These are phyloP conservation scores for Caryopteris hybrid DNA, from an alignment of 305 asterid genomes.

Conservation along the genomic window DNA sequence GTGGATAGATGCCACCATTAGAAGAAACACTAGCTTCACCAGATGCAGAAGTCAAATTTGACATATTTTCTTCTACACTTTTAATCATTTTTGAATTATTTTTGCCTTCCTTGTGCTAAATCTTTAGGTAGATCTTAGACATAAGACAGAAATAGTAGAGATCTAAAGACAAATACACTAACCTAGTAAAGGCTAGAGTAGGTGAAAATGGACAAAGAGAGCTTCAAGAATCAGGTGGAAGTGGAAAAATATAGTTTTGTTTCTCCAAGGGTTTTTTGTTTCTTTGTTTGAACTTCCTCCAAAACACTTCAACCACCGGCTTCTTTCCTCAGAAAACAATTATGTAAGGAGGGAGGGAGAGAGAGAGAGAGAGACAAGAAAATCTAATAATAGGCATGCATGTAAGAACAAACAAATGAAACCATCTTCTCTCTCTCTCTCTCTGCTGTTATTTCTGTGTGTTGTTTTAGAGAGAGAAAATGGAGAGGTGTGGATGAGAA, in stretches of 20 bases:
- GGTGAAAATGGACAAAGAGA: conserved; percentile 45
- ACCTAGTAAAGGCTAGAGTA: conserved; percentile 37
- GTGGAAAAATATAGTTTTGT: background rate
- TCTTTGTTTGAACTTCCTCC: conserved; percentile 47
- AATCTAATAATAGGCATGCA: conserved; percentile 49
- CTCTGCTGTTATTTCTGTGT: too few species aligned
- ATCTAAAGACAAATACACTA: conserved; percentile 42
- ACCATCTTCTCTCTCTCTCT: conserved; percentile 23
- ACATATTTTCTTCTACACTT: conserved; percentile 54
- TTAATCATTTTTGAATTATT: conserved; percentile 37
- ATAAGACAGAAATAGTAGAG: conserved; percentile 21
- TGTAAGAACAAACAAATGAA: conserved; percentile 43
- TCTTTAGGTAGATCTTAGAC: conserved; percentile 15
- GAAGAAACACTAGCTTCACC: conserved; percentile 69
- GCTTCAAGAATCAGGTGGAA: conserved; percentile 22
- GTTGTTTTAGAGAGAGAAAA: conserved; percentile 20
- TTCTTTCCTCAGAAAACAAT: conserved; percentile 24
- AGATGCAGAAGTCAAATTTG: conserved; percentile 71
- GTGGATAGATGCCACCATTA: conserved; percentile 26
- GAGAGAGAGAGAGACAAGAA: conserved; percentile 37
- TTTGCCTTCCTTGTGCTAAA: too few species aligned
- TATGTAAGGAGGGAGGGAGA: conserved; percentile 12
- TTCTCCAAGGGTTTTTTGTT: conserved; percentile 9
- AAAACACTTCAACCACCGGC: conserved; percentile 24
- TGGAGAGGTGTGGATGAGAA: conserved; percentile 58